These are phyloP conservation scores for Saturnispora dispora DNA, from an alignment of 805 yeast species.

Conservation along the genomic window DNA sequence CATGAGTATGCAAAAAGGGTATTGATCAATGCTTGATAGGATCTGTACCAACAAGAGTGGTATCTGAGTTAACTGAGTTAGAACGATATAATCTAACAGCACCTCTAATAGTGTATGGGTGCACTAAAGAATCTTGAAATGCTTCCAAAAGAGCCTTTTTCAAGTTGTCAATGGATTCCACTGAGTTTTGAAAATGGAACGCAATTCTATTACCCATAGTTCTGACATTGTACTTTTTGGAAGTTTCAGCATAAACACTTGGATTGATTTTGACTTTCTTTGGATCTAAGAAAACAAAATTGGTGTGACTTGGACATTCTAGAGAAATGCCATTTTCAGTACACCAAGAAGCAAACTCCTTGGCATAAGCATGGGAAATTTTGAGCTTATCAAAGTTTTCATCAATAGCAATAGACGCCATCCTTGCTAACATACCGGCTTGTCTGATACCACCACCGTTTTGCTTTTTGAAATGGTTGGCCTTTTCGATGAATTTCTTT, in stretches of 20 bases:
- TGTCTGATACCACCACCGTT: slow-evolving; percentile 93
- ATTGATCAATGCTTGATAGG: not conserved
- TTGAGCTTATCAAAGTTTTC: slow-evolving; percentile 55
- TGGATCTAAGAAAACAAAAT: slow-evolving; percentile 70
- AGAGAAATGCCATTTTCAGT: slow-evolving; percentile 43
- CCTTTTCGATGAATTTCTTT: slow-evolving; percentile 47
- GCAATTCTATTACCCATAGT: slow-evolving; percentile 70
- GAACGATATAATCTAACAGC: slow-evolving; percentile 15
- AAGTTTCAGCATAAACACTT: slow-evolving; percentile 26
- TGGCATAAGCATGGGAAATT: slow-evolving; percentile 43
- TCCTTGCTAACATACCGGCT: slow-evolving; percentile 68
- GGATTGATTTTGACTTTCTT: slow-evolving; percentile 46
- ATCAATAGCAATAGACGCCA: slow-evolving; percentile 74
- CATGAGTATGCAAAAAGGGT: not conserved
- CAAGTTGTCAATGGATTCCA: slow-evolving; percentile 45
- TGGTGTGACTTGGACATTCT: slow-evolving; percentile 74
- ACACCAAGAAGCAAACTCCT: slow-evolving; percentile 45
- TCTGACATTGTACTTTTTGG: slow-evolving; percentile 51
- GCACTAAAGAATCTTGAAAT: slow-evolving; percentile 39
- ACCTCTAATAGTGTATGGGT: slow-evolving; percentile 34
- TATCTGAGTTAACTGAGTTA: not conserved
- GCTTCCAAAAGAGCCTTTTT: slow-evolving; percentile 52
- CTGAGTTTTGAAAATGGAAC: slow-evolving; percentile 62
- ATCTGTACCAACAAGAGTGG: slow-evolving; percentile 4
- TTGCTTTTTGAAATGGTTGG: slow-evolving; percentile 84